Evolutionary conservation across 1,139 yeast species (phyloP), one percentile per base, ranked within the genome.

Genomic region (Yamadazyma aaseri): DNA sequence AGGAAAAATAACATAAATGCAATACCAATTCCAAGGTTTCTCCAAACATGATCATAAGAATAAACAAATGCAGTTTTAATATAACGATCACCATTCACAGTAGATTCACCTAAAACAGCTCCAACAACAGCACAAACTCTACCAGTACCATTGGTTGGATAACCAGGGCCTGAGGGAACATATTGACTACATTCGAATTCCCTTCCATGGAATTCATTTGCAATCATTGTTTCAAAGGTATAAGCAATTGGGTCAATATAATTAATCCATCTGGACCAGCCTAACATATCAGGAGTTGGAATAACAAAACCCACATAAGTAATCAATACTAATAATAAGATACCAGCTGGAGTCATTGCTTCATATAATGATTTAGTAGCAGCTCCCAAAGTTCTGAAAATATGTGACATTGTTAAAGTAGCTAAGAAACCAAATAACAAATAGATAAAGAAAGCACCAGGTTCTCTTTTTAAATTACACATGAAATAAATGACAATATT

Each of bases 11-110:
- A 32, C 20, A 63, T 58, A 51, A 73, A 84, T 1, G 69, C 86
- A 39, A 80, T 39, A 27, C 73, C 61, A 45, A 87, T 81, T 53
- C 95, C 96, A 46, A 79, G 76, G 52, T 87, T 82, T 64, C 96
- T 79, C 96, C 96, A 87, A 51, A 77, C 76, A 56, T 87, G 87
- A n/a, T 60, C 38, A 47, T 73, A 69, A 26, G 53, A 48, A 58
- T 83, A 86, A 10, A 54, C 44, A 54, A 57, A 80, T 3, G 79
- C 56, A n/a, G 45, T 42, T 4, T 47, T 49, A 30, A 86, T 47
- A 53, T 79, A 87, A 11, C 47, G 60, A 35, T 76, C 72, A 52
- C 96, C 96, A 26, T 53, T 45, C 28, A 87, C 83, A 29, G 42
- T 43, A 13, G 46, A 44, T 17, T 61, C 47, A 33, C 95, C 96